phyloP scores from a whole-genome alignment of 2,329 filamentous ascomycete species.

The Penicillium fuscoglaucum region DNA sequence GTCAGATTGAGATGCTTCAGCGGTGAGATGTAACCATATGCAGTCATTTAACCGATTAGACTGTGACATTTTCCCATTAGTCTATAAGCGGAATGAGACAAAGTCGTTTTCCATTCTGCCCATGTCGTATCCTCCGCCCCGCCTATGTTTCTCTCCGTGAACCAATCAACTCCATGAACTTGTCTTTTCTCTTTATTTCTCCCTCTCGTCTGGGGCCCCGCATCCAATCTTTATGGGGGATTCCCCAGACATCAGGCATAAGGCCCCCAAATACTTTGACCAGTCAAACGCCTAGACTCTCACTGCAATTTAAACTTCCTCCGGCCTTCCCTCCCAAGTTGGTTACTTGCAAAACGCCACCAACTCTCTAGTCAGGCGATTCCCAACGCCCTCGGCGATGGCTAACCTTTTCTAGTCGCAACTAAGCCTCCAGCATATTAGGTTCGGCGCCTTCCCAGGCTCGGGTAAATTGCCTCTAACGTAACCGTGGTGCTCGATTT shows the following conservation, averaged over 20 bases:
- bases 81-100: neutral
- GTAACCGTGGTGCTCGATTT: neutral
- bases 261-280: neutral
- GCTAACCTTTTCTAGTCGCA: neutral
- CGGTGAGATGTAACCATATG: neutral
- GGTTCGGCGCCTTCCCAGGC: neutral
- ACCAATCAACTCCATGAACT: neutral
- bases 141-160: neutral
- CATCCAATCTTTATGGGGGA: neutral
- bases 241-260: too few species aligned
- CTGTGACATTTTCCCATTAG: neutral
- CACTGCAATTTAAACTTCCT: neutral
- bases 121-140: neutral
- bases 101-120: neutral
- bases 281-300: neutral
- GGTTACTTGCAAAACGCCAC: slow-evolving; percentile 2
- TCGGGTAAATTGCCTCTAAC: neutral
- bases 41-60: neutral
- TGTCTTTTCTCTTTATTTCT: neutral
- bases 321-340: neutral
- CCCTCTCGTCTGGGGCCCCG: neutral
- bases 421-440: neutral
- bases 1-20: neutral
- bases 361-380: neutral
- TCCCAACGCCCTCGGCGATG: neutral